Evolutionary conservation across 805 yeast genomes (phyloP), one percentile per base, ranked within the genome.

Genomic region (Metschnikowia continentalis): DNA sequence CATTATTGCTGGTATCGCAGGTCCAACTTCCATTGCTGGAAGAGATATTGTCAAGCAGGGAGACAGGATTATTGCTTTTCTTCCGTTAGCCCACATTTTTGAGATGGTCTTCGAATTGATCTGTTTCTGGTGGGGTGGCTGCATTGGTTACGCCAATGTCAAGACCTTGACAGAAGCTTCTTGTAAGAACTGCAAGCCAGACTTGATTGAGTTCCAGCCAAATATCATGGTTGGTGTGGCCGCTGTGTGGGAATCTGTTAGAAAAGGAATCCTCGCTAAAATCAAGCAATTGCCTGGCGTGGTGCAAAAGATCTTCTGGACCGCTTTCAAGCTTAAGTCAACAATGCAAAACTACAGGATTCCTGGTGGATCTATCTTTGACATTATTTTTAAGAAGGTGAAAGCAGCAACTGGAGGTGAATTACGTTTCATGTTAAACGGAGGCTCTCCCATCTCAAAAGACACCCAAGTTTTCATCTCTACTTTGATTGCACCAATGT

Each of bases 211-310:
- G 63, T 88, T 90, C 71, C 78, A 83, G 68, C 99, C 99, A 52
- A 88, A 97, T 5, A 71, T 91, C 60, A 88, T 94, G 96, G 97
- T 90, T 57, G 99, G 97, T 70, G 99, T 94, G 51, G 97, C 97
- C 15, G 96, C 98, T 4, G 97, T 94, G 48, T 94, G 97, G 96
- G 99, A 94, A 76, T 79, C 86, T 36, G 89, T 94, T 54, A 86
- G 91, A 70, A 94, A 94, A 76, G 99, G 99, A 52, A 86, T 94
- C 53, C 54, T 89, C 52, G 80, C 80, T 49, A 90, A 91, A 72
- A 80, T 94, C 58, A 74, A 77, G 58, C 79, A 82, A 61, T 76
- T 77, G 61, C 86, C 96, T 15, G 61, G 81, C 14, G 60, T 84
- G 22, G 77, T 80, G 32, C 96, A 90, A 71, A 87, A 81, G 67